A percentile compares a stretch with the other conserved stretches of the same genome.
These are phyloP conservation scores for Podaxis sp. DNA, from an alignment of 768 basidiomycete species.

Conservation along the genomic window DNA sequence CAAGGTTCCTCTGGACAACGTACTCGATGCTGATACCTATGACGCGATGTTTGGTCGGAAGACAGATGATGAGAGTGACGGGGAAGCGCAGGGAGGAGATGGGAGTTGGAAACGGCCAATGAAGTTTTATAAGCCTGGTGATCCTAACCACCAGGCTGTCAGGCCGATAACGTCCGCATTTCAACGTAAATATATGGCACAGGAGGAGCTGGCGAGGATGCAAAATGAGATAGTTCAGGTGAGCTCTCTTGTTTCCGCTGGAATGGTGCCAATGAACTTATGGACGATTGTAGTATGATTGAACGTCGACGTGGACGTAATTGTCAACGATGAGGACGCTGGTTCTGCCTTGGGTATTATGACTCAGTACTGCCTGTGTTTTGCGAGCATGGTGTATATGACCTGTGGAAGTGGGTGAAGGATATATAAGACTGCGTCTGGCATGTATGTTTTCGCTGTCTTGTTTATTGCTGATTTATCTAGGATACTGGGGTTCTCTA, in stretches of 20 bases:
- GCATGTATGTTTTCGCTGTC: too few species aligned
- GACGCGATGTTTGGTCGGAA: not conserved
- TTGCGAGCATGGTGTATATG: too few species aligned
- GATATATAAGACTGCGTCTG: too few species aligned
- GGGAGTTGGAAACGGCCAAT: not conserved
- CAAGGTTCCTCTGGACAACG: not conserved
- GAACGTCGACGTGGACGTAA: not conserved
- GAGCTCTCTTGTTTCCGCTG: not conserved
- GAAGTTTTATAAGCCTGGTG: slow-evolving; percentile 1
- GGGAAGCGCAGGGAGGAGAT: not conserved
- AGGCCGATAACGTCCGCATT: not conserved
- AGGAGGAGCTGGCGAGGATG: not conserved
- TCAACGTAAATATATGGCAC: not conserved
- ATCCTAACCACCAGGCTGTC: not conserved
- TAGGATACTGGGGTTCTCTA: too few species aligned
- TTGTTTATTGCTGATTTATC: too few species aligned
- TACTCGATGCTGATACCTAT: not conserved
- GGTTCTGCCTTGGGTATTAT: too few species aligned
- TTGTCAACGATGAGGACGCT: too few species aligned
- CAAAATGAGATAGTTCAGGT: not conserved
- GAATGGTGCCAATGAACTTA: not conserved
- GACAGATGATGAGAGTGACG: not conserved
- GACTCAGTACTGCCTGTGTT: too few species aligned
- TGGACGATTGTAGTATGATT: not conserved
- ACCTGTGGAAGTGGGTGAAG: too few species aligned